Conservation (phyloP, 306 rosid species). For the Glycine soja region DNA sequence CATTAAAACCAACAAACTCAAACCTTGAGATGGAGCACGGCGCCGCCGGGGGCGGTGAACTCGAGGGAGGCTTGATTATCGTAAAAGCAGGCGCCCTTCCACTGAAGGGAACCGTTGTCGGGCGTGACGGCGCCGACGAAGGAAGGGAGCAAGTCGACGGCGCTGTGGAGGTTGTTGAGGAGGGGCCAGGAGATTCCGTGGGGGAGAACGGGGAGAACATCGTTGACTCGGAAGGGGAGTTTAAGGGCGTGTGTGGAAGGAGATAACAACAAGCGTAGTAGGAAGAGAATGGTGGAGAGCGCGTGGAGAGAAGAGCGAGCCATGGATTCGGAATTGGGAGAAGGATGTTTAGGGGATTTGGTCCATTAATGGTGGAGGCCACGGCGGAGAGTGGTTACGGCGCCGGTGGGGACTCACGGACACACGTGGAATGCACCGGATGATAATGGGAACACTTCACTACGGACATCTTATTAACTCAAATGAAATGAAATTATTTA, state of each 20-base stretch:
- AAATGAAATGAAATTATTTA: too few relatives aligned
- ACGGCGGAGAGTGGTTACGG: slow-evolving; percentile 11
- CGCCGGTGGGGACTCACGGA: slow-evolving; percentile 9
- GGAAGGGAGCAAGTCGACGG: slow-evolving; percentile 90
- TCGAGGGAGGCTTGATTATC: slow-evolving; percentile 75
- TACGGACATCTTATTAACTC: too few relatives aligned
- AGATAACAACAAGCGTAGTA: slow-evolving; percentile 49
- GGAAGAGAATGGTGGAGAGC: slow-evolving; percentile 36
- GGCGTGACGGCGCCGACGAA: slow-evolving; percentile 87
- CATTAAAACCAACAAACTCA: too few relatives aligned
- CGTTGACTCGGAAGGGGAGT: slow-evolving; percentile 77
- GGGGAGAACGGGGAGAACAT: slow-evolving; percentile 90
- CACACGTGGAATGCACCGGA: slow-evolving; percentile 35
- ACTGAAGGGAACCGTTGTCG: slow-evolving; percentile 60
- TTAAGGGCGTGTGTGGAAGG: slow-evolving; percentile 55
- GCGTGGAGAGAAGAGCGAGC: slow-evolving; percentile 28
- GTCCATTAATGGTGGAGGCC: slow-evolving; percentile 25
- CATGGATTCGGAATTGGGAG: slow-evolving; percentile 37
- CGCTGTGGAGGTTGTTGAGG: slow-evolving; percentile 82
- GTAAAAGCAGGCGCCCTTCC: slow-evolving; percentile 91
- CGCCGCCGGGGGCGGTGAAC: slow-evolving; percentile 63
- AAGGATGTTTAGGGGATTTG: too few relatives aligned
- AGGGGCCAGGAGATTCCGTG: slow-evolving; percentile 91
- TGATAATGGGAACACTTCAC: not conserved
- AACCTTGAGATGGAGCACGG: slow-evolving; percentile 86